These are phyloP conservation scores for Sporothrix globosa DNA, from an alignment of 2,329 filamentous ascomycete genomes.

Conservation along the genomic window DNA sequence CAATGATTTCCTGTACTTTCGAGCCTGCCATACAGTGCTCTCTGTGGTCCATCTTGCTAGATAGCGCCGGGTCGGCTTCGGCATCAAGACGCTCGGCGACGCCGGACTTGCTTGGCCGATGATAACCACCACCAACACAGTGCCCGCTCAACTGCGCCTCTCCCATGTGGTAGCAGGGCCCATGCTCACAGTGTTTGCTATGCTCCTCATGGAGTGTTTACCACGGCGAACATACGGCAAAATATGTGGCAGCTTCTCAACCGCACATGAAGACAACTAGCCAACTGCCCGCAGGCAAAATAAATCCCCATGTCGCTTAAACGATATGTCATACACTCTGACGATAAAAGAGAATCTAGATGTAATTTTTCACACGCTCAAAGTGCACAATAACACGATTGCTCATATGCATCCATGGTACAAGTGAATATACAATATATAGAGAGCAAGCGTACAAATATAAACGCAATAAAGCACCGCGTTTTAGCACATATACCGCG, in stretches of 20 bases:
- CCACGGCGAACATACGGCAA: too few species aligned
- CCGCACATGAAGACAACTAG: not conserved
- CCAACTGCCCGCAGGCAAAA: not conserved
- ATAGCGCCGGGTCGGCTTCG: not conserved
- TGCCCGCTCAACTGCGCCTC: not conserved
- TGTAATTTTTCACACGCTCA: not conserved
- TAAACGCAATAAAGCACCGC: not conserved
- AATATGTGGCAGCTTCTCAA: not conserved
- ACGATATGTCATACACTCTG: not conserved
- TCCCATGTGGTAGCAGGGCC: not conserved
- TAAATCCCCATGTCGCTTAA: not conserved
- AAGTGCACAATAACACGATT: too few species aligned
- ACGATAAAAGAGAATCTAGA: not conserved
- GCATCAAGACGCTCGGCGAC: slow-evolving; percentile 35
- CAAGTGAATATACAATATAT: too few species aligned
- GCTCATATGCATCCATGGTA: too few species aligned
- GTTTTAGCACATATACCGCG: not conserved
- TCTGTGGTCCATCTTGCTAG: slow-evolving; percentile 30
- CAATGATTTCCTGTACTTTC: not conserved
- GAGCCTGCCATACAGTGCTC: not conserved
- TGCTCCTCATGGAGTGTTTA: too few species aligned
- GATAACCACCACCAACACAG: slow-evolving; percentile 9
- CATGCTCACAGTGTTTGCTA: not conserved
- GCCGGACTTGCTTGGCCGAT: not conserved
- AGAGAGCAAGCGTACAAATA: too few species aligned